phyloP scores from a whole-genome alignment of 768 basidiomycete genomes.

The Gelatoporia subvermispora region DNA sequence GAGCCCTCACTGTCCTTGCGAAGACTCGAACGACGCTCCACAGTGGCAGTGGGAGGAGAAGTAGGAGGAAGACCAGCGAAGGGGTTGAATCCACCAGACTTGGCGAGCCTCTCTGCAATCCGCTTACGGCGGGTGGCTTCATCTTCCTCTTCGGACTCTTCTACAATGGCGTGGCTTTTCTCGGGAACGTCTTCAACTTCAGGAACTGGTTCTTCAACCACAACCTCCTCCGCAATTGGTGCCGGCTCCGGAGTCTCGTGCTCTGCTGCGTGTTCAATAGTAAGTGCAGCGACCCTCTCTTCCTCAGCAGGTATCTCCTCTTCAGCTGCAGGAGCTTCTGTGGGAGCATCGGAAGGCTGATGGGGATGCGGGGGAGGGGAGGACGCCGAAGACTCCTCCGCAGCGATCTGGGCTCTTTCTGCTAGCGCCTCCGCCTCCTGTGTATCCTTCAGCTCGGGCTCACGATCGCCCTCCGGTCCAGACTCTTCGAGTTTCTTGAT shows the following conservation, averaged over 20 bases:
- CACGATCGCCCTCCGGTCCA: constrained; percentile 10
- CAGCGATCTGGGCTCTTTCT: background rate
- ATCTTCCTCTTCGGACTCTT: constrained; percentile 36
- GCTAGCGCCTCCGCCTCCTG: constrained; percentile 9
- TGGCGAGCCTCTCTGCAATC: constrained; percentile 54
- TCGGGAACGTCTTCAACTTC: background rate
- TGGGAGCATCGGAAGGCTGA: background rate
- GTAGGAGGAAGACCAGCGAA: constrained; percentile 33
- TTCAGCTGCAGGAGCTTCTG: background rate
- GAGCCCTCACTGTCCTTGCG: constrained; percentile 21
- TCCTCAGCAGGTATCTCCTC: background rate
- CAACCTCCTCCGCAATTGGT: background rate
- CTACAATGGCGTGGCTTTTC: background rate
- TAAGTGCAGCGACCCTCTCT: background rate
- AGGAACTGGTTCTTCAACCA: background rate
- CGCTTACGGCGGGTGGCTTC: constrained; percentile 51
- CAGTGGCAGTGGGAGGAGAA: constrained; percentile 2
- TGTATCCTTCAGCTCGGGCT: constrained; percentile 8
- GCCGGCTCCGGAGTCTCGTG: background rate
- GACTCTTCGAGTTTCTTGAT: constrained; percentile 5
- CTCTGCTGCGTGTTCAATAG: background rate
- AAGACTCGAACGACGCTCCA: constrained; percentile 10
- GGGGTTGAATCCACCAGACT: constrained; percentile 60
- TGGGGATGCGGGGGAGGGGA: background rate
- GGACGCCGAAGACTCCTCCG: background rate